phyloP scores from a whole-genome alignment of 2,329 filamentous ascomycete species.

The Eutypa lata region DNA sequence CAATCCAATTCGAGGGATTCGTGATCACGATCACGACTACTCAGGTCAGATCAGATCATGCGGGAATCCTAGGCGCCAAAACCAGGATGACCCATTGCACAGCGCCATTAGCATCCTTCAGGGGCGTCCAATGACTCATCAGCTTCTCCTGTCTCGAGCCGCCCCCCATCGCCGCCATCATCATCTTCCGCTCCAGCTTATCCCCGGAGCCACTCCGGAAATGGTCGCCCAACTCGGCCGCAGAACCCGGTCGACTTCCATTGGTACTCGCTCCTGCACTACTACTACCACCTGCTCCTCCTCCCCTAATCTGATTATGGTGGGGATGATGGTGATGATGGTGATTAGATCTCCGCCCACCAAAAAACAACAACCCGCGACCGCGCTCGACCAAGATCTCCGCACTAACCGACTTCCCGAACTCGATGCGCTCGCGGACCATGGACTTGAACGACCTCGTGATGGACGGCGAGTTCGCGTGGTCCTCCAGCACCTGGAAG shows the following conservation, averaged over 20 bases:
- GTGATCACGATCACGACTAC: neutral
- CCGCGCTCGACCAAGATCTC: constrained; percentile 20
- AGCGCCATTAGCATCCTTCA: constrained; percentile 28
- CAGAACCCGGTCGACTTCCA: neutral
- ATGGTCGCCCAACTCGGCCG: constrained; percentile 1
- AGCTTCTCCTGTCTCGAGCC: constrained; percentile 16
- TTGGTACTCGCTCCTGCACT: neutral
- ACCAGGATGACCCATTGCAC: constrained; percentile 32
- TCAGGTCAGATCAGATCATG: neutral
- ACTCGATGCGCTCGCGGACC: constrained; percentile 34
- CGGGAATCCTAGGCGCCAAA: constrained; percentile 17
- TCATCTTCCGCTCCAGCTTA: constrained; percentile 14
- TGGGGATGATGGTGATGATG: too few species aligned
- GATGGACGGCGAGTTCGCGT: constrained; percentile 39
- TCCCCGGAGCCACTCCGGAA: neutral
- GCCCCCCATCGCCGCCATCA: constrained; percentile 3
- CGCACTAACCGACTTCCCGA: constrained; percentile 22
- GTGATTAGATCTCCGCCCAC: neutral
- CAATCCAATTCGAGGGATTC: too few species aligned
- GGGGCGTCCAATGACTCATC: constrained; percentile 33
- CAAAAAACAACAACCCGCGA: neutral
- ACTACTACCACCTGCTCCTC: too few species aligned
- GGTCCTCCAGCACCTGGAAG: constrained; percentile 52
- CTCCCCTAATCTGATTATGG: too few species aligned
- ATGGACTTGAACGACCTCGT: constrained; percentile 41